A percentile compares a stretch with the other conserved stretches of the same genome.
Evolutionary conservation across 2,329 filamentous ascomycete genomes (phyloP).

Genomic region (Alternaria angustiovoidea): DNA sequence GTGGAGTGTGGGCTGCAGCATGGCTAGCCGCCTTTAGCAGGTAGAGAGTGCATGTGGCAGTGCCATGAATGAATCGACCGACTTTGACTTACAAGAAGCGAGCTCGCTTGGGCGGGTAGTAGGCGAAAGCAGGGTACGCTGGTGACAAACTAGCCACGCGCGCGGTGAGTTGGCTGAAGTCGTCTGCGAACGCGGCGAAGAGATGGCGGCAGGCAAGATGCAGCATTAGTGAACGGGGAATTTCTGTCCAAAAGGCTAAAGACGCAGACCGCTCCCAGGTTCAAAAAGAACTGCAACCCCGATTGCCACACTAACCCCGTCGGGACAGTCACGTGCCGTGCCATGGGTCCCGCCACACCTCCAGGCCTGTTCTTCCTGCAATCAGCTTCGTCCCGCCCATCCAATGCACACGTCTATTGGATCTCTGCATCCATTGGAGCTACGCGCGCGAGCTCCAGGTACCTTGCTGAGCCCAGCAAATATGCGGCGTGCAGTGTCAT

Average conservation of each 20-base stretch:
- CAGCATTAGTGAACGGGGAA: constrained; percentile 1
- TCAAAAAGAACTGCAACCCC: constrained; percentile 4
- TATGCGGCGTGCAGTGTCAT: constrained; percentile 21
- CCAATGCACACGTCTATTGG: constrained; percentile 13
- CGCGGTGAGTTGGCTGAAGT: neutral
- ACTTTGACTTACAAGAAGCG: constrained; percentile 19
- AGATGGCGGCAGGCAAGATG: neutral
- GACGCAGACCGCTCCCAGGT: constrained; percentile 5
- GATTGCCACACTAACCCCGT: constrained; percentile 1
- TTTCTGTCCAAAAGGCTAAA: neutral
- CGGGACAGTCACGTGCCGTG: constrained; percentile 8
- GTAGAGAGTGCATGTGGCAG: constrained; percentile 35
- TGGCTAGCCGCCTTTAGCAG: constrained; percentile 35
- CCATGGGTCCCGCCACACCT: constrained; percentile 3
- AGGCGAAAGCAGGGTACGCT: constrained; percentile 14
- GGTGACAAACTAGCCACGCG: neutral
- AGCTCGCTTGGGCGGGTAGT: constrained; percentile 26
- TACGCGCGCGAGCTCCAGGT: neutral
- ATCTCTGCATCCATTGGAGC: constrained; percentile 2
- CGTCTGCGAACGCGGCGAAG: neutral
- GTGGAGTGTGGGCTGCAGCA: constrained; percentile 5
- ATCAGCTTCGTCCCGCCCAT: constrained; percentile 24
- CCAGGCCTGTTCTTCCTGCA: constrained; percentile 24
- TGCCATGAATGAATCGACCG: constrained; percentile 15
- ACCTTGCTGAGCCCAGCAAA: constrained; percentile 14